phyloP scores from a whole-genome alignment of 768 basidiomycete species.

The Exsudoporus frostii region DNA sequence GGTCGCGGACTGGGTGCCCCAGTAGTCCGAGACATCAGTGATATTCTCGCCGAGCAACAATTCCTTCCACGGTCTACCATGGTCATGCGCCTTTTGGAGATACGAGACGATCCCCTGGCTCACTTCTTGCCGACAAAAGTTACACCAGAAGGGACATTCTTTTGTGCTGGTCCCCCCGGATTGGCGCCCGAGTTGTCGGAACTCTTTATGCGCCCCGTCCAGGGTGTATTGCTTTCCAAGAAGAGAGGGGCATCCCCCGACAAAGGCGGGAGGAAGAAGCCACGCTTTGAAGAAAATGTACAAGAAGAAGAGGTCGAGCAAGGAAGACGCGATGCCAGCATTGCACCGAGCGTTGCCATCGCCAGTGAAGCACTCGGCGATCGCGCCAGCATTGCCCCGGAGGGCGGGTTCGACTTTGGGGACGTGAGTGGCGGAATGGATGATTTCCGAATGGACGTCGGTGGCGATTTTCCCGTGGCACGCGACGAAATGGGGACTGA shows the following conservation, averaged over 20 bases:
- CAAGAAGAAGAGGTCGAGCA: constrained; percentile 65
- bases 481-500: constrained; percentile 33
- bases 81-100: constrained; percentile 82
- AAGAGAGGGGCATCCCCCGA: constrained; percentile 59
- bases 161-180: constrained; percentile 84
- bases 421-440: constrained; percentile 55
- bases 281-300: constrained; percentile 50
- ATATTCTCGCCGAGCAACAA: constrained; percentile 75
- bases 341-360: constrained; percentile 58
- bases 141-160: constrained; percentile 69
- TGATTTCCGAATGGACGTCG: constrained; percentile 72
- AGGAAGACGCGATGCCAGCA: constrained; percentile 62
- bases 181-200: constrained; percentile 77
- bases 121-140: constrained; percentile 83
- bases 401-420: constrained; percentile 58
- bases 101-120: constrained; percentile 77
- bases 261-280: constrained; percentile 54
- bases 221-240: constrained; percentile 48
- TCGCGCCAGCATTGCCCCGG: constrained; percentile 51
- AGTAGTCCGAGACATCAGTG: constrained; percentile 54
- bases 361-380: constrained; percentile 55
- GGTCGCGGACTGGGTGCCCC: constrained; percentile 60
- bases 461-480: constrained; percentile 40
- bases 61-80: constrained; percentile 83
- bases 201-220: constrained; percentile 78